Conservation (phyloP, 306 rosid genomes). For the Trifolium pratense region DNA sequence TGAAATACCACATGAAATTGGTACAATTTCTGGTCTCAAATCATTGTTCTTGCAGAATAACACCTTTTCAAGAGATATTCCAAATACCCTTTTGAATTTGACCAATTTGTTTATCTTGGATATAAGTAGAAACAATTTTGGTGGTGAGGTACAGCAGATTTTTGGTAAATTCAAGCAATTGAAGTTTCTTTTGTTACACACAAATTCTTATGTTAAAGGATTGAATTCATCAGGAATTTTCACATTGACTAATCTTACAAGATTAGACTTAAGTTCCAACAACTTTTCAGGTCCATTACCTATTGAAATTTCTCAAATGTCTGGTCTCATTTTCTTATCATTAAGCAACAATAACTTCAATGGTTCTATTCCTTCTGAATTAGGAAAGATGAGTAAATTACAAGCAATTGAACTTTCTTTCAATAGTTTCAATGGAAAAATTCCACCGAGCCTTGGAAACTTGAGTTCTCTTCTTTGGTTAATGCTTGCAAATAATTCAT, state of each 20-base stretch:
- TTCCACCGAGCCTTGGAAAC: conserved; percentile 75
- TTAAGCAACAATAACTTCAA: conserved; percentile 69
- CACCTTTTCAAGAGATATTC: conserved; percentile 64
- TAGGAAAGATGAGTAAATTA: conserved; percentile 53
- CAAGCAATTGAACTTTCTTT: conserved; percentile 74
- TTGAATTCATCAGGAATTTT: conserved; percentile 71
- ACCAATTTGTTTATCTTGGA: conserved; percentile 69
- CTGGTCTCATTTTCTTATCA: conserved; percentile 58
- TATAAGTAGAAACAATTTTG: conserved; percentile 73
- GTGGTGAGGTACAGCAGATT: conserved; percentile 66
- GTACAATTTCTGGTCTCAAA: conserved; percentile 57
- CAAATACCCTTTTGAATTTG: conserved; percentile 64
- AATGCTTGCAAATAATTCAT: conserved; percentile 75
- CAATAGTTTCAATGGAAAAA: conserved; percentile 69
- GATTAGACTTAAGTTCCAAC: conserved; percentile 68
- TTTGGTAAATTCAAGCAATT: conserved; percentile 73
- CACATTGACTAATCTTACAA: conserved; percentile 54
- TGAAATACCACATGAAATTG: conserved; percentile 62
- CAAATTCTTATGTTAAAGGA: conserved; percentile 68
- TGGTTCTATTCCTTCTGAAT: conserved; percentile 63
- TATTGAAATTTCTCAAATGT: conserved; percentile 62
- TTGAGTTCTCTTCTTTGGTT: conserved; percentile 78
- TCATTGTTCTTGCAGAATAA: conserved; percentile 68
- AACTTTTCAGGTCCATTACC: conserved; percentile 83
- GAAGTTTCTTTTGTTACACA: conserved; percentile 62